Base-by-base conservation (phyloP, 768 basidiomycete species). In the Russula abietina region DNA sequence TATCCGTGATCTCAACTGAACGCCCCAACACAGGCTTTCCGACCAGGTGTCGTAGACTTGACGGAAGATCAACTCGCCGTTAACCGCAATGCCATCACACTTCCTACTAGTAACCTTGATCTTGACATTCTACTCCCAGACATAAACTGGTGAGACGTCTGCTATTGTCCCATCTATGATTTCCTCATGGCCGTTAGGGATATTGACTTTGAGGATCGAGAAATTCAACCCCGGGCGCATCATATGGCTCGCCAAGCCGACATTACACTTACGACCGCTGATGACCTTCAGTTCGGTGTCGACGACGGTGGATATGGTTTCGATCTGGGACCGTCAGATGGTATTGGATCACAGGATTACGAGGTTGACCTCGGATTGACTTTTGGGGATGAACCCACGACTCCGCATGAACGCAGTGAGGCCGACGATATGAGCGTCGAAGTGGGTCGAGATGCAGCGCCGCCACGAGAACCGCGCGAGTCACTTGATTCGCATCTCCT, bases 31-130 rank as follows among this genome's bases (percentile, higher is more conserved):
- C 66, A 93, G 93, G 92, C 94, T 4, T 98, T 98, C 75, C 88
- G 94, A 58, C 93, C 94, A 19, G 96, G 93, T 64, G 75, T 93
- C 10, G 97, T 98, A 41, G 97, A 99, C 75, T 84, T 98, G 83
- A 93, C 93, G 6, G 94, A 96, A 66, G 95, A 97, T 65, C 92
- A 96, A 73, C 81, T 95, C 1, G 84, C 84, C 0, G 93, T 92
- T 41, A 88, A 87, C 72, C 86, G 87, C 70, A 91, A 90, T 64
- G 84, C 93, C 32, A 96, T 98, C 74, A 96, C 93, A 1, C 80
- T 95, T 38, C 86, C 90, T 70, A 82, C 83, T 0, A 85, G 83
- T 55, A 85, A 84, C 56, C 78, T 93, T 41, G 92, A 93, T 69
- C 78, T 94, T 38, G 91, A 94, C 67, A 78, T 92, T 24, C 76